phyloP scores from a whole-genome alignment of 768 basidiomycete species.

The Mycena latifolia region DNA sequence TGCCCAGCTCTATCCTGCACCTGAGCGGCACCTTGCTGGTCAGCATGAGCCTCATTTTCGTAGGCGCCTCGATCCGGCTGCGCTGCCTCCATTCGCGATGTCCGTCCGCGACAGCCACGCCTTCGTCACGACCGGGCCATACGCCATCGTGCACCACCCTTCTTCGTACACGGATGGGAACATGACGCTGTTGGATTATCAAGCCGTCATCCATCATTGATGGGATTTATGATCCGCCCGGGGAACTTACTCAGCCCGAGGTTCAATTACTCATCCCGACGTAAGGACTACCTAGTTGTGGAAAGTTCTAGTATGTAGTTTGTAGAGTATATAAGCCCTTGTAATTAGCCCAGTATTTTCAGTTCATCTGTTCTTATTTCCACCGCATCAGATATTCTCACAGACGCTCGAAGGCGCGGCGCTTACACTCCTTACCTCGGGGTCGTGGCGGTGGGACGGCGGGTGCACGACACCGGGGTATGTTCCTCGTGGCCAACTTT shows the following conservation, averaged over 20 bases:
- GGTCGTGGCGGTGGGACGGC: background rate
- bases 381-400: too few species aligned
- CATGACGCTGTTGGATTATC: too few species aligned
- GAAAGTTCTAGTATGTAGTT: too few species aligned
- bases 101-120: constrained; percentile 13
- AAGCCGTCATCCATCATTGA: too few species aligned
- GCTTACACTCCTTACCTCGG: background rate
- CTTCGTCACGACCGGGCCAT: constrained; percentile 45
- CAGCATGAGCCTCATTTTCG: background rate
- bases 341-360: too few species aligned
- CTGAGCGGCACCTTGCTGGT: constrained; percentile 37
- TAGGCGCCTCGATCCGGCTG: background rate
- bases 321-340: too few species aligned
- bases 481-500: constrained; percentile 72
- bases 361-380: too few species aligned
- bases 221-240: too few species aligned
- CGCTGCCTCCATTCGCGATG: constrained; percentile 21
- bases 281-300: too few species aligned
- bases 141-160: constrained; percentile 48
- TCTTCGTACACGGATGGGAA: constrained; percentile 42
- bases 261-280: too few species aligned
- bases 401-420: background rate
- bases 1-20: too few species aligned
- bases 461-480: background rate
- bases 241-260: too few species aligned